Conservation (phyloP, 2,329 filamentous ascomycete species). For the Epichloe elymi region DNA sequence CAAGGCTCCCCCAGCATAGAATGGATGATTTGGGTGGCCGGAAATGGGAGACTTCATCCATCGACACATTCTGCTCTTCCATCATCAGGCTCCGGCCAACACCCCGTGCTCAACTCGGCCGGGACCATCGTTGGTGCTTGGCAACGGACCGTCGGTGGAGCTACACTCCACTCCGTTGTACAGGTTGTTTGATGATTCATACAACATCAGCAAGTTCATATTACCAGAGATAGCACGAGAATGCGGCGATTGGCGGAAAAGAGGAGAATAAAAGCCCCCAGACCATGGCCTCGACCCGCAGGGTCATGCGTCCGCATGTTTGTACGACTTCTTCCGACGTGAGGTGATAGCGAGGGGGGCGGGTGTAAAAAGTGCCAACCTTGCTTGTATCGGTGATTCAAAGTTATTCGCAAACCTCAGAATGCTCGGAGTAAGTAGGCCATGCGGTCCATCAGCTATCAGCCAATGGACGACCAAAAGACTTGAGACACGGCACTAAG, state of each 20-base stretch:
- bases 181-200: background rate
- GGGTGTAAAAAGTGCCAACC: slow-evolving; percentile 1
- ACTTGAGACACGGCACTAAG: background rate
- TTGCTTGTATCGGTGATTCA: background rate
- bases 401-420: background rate
- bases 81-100: background rate
- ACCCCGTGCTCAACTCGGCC: background rate
- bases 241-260: background rate
- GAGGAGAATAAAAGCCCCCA: background rate
- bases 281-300: background rate
- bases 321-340: slow-evolving; percentile 1
- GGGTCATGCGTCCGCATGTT: background rate
- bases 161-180: background rate
- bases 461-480: background rate
- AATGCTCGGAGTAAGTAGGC: slow-evolving; percentile 5
- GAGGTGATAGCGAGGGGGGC: background rate
- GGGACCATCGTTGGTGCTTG: background rate
- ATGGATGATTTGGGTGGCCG: background rate
- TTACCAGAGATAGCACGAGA: background rate
- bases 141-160: background rate
- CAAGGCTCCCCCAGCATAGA: no score
- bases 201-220: background rate
- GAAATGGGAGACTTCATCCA: background rate
- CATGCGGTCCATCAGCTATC: background rate
- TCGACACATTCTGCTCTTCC: background rate